These are phyloP conservation scores for Scheffersomyces quercinus DNA, from an alignment of 1,139 yeast genomes.

Conservation along the genomic window DNA sequence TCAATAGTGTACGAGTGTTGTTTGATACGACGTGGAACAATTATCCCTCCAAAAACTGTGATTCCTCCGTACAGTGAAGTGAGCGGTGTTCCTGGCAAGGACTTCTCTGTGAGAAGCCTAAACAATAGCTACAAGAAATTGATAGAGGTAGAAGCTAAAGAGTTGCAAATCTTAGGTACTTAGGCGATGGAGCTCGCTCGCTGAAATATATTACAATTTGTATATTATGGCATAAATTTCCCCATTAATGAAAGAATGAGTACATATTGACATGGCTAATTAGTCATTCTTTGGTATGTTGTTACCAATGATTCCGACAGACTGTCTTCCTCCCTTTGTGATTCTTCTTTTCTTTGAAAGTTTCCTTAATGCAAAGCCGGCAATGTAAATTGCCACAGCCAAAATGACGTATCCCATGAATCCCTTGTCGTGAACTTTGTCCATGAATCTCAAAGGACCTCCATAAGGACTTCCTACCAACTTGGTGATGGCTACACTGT, in stretches of 20 bases:
- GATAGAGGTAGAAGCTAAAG: slow-evolving; percentile 44
- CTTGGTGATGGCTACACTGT: slow-evolving; percentile 13
- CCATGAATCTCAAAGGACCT: slow-evolving; percentile 39
- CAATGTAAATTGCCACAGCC: slow-evolving; percentile 9
- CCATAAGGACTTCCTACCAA: slow-evolving; percentile 50
- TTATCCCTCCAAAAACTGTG: slow-evolving; percentile 55
- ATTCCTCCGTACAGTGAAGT: slow-evolving; percentile 65
- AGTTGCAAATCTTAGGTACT: slow-evolving; percentile 25
- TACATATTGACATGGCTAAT: neutral
- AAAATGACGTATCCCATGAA: slow-evolving; percentile 42
- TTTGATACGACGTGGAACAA: slow-evolving; percentile 46
- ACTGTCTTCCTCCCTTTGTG: neutral
- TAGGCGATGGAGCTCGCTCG: neutral
- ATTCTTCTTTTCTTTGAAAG: neutral
- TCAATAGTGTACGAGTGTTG: slow-evolving; percentile 66
- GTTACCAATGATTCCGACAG: slow-evolving; percentile 20
- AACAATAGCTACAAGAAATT: slow-evolving; percentile 41
- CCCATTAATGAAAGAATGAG: too few species aligned
- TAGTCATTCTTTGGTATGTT: slow-evolving; percentile 16
- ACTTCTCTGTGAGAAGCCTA: slow-evolving; percentile 31
- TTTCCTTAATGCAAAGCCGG: slow-evolving; percentile 3
- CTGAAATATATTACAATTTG: too few species aligned
- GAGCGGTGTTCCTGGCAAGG: slow-evolving; percentile 35
- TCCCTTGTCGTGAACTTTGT: slow-evolving; percentile 46
- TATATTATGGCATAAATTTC: too few species aligned